phyloP scores from a whole-genome alignment of 148 eudicot species.

The Amaranthus palmeri region DNA sequence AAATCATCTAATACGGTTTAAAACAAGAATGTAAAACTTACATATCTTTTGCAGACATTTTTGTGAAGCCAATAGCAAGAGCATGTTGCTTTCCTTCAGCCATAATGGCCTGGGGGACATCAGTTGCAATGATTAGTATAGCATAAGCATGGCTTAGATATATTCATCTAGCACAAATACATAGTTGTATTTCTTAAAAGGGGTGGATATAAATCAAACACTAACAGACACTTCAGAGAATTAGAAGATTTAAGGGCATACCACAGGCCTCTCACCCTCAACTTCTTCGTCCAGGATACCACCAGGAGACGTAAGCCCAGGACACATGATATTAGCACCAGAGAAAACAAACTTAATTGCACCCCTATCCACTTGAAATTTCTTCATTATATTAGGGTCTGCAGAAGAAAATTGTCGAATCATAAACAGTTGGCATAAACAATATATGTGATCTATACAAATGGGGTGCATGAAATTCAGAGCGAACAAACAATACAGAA shows the following conservation, averaged over 20 bases:
- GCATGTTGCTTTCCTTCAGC: conserved; percentile 99
- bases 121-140: conserved; percentile 12
- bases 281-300: conserved; percentile 92
- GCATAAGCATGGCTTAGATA: not conserved
- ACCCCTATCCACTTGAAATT: conserved; percentile 93
- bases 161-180: not conserved
- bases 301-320: conserved; percentile 99
- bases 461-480: not conserved
- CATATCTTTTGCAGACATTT: conserved; percentile 98
- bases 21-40: conserved; percentile 35
- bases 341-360: conserved; percentile 88
- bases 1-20: not conserved
- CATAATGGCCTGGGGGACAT: conserved; percentile 77
- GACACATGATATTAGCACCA: conserved; percentile 99
- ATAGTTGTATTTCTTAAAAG: not conserved
- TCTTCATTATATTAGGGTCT: conserved; percentile 95
- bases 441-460: not conserved
- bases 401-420: conserved; percentile 23
- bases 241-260: conserved; percentile 26
- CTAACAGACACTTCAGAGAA: not conserved
- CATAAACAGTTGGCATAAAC: not conserved
- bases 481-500: not conserved
- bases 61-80: conserved; percentile 96
- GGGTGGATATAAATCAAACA: not conserved
- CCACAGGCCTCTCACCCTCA: conserved; percentile 85